A percentile compares a stretch with the other conserved stretches of the same genome.
Evolutionary conservation across 2,329 filamentous ascomycete genomes (phyloP).

Genomic region (Blumeria graminis): DNA sequence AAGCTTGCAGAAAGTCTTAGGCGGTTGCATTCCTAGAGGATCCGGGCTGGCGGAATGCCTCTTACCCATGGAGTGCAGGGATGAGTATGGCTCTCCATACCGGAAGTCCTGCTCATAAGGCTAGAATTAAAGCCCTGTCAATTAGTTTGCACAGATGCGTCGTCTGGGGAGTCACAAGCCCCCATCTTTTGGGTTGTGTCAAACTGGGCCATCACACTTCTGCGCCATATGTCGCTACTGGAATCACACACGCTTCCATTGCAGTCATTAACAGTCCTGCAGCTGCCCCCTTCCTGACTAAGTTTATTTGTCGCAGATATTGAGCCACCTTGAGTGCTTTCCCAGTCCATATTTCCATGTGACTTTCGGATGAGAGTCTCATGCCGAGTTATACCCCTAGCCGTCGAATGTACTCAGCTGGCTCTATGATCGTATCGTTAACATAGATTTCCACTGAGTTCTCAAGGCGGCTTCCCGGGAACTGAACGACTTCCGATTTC

Average conservation of each 20-base stretch:
- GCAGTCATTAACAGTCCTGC: background rate
- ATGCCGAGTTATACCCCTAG: background rate
- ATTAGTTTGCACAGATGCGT: background rate
- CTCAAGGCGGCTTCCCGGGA: too few species aligned
- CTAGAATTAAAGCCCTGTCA: background rate
- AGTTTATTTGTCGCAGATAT: background rate
- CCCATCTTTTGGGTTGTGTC: too few species aligned
- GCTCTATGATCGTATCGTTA: too few species aligned
- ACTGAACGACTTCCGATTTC: too few species aligned
- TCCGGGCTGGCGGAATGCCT: background rate
- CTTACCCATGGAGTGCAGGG: background rate
- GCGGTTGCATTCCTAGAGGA: background rate
- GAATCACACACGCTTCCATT: background rate
- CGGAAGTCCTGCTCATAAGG: background rate
- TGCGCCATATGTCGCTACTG: too few species aligned
- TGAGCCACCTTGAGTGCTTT: background rate
- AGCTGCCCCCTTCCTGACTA: background rate
- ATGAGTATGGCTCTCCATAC: background rate
- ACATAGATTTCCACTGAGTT: too few species aligned
- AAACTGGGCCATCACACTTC: too few species aligned
- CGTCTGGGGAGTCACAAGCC: too few species aligned
- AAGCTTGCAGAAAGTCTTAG: background rate
- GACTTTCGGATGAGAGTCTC: background rate
- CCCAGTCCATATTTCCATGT: background rate
- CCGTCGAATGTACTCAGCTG: too few species aligned